These are phyloP conservation scores for Fraxinus greggii DNA, from an alignment of 305 asterid species.

Conservation along the genomic window DNA sequence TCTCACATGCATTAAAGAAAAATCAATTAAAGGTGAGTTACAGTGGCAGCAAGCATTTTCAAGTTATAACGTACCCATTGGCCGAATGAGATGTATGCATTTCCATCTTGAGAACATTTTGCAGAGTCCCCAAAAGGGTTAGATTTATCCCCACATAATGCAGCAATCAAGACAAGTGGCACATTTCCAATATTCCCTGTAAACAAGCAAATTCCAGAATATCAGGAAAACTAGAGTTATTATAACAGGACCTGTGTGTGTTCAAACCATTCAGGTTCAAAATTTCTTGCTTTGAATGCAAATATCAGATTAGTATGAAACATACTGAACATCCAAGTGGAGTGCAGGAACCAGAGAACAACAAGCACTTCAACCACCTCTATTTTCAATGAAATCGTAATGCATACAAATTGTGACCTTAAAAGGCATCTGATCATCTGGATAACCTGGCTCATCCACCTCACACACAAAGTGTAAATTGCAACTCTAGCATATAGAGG, in stretches of 20 bases:
- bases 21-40: slow-evolving; percentile 17
- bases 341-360: not conserved
- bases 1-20: not conserved
- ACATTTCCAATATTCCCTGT: slow-evolving; percentile 97
- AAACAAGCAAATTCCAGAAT: slow-evolving; percentile 23
- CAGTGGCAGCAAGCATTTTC: slow-evolving; percentile 16
- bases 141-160: slow-evolving; percentile 83
- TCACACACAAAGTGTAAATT: not conserved
- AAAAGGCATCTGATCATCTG: not conserved
- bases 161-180: slow-evolving; percentile 95
- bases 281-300: not conserved
- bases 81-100: slow-evolving; percentile 96
- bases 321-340: not conserved
- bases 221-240: slow-evolving; percentile 17
- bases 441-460: not conserved
- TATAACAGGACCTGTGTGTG: slow-evolving; percentile 6
- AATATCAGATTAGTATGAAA: not conserved
- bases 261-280: slow-evolving; percentile 8
- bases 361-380: not conserved
- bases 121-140: slow-evolving; percentile 87
- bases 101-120: slow-evolving; percentile 89
- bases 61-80: slow-evolving; percentile 78
- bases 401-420: not conserved
- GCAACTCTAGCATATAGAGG: not conserved
- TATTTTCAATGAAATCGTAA: not conserved